Conservation (phyloP, 192 early-diverging fungal species). For the Podila minutissima region DNA sequence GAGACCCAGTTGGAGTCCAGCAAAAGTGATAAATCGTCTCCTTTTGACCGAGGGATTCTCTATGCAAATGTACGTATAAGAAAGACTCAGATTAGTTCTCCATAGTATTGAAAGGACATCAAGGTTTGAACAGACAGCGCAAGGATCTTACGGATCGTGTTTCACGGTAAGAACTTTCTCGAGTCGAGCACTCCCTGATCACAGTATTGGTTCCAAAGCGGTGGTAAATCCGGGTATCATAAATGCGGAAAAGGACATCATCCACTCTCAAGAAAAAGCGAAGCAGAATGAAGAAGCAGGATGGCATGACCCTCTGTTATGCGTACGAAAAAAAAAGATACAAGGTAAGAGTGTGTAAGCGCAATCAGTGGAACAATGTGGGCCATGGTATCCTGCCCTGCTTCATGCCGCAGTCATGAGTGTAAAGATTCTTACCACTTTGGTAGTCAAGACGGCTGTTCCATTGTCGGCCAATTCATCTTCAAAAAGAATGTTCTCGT, state of each 20-base stretch:
- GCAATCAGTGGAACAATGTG: too few relatives aligned
- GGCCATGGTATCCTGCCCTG: too few relatives aligned
- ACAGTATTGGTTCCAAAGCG: slow-evolving; percentile 76
- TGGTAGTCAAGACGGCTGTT: slow-evolving; percentile 77
- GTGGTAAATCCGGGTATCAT: slow-evolving; percentile 92
- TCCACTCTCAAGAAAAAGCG: slow-evolving; percentile 95
- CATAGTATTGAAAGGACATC: not conserved
- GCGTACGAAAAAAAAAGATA: slow-evolving; percentile 15
- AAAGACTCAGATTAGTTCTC: too few relatives aligned
- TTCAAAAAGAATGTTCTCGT: slow-evolving; percentile 94
- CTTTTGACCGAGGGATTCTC: slow-evolving; percentile 52
- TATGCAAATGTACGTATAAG: not conserved
- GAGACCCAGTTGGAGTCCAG: slow-evolving; percentile 70
- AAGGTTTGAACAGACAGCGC: not conserved
- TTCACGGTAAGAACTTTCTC: slow-evolving; percentile 72
- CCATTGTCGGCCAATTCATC: slow-evolving; percentile 98
- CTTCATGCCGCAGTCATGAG: not conserved
- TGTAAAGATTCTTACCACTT: slow-evolving; percentile 70
- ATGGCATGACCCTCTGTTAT: slow-evolving; percentile 91
- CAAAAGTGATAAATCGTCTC: slow-evolving; percentile 63
- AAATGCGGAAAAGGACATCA: slow-evolving; percentile 90
- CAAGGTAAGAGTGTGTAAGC: not conserved
- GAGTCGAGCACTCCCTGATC: slow-evolving; percentile 75
- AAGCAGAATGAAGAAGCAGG: slow-evolving; percentile 86
- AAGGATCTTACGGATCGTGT: slow-evolving; percentile 60